phyloP scores from a whole-genome alignment of 345 rosid species.

The Gossypium ekmanianum region DNA sequence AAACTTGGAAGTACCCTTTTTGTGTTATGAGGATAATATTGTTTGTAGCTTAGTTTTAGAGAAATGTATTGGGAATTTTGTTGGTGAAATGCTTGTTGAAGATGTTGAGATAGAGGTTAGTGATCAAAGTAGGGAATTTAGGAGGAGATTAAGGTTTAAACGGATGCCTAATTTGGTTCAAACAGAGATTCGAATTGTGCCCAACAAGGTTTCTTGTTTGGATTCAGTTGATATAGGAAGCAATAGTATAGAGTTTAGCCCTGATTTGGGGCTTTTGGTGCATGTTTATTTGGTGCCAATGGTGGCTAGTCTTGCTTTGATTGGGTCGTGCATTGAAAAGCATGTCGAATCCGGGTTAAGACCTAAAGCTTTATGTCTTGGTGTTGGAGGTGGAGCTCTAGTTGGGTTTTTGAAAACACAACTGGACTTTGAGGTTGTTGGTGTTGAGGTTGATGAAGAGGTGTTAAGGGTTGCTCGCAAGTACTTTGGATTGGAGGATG shows the following conservation, averaged over 20 bases:
- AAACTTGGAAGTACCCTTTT: constrained; percentile 18
- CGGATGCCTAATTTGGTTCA: constrained; percentile 4
- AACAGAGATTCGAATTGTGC: not conserved
- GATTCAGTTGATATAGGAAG: constrained; percentile 28
- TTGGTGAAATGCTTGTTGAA: not conserved
- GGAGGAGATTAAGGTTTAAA: not conserved
- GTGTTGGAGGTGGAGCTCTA: constrained; percentile 18
- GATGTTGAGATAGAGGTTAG: not conserved
- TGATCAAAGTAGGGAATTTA: not conserved
- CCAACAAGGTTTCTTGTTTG: constrained; percentile 15
- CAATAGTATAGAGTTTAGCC: constrained; percentile 28
- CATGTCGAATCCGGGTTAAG: not conserved
- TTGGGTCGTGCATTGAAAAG: not conserved
- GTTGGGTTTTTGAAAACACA: constrained; percentile 52
- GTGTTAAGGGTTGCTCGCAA: constrained; percentile 53
- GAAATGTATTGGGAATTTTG: constrained; percentile 41
- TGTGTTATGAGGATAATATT: constrained; percentile 58
- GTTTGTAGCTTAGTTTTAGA: constrained; percentile 46
- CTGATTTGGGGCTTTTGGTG: constrained; percentile 50
- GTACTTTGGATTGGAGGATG: constrained; percentile 65
- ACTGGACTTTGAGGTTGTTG: constrained; percentile 60
- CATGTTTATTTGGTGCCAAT: constrained; percentile 39
- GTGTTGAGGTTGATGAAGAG: constrained; percentile 63
- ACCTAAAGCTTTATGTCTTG: not conserved
- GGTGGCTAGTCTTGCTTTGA: constrained; percentile 1